A percentile compares a stretch with the other conserved stretches of the same genome.
Conservation (phyloP, 495 filamentous ascomycete species). For the Xylaria curta region DNA sequence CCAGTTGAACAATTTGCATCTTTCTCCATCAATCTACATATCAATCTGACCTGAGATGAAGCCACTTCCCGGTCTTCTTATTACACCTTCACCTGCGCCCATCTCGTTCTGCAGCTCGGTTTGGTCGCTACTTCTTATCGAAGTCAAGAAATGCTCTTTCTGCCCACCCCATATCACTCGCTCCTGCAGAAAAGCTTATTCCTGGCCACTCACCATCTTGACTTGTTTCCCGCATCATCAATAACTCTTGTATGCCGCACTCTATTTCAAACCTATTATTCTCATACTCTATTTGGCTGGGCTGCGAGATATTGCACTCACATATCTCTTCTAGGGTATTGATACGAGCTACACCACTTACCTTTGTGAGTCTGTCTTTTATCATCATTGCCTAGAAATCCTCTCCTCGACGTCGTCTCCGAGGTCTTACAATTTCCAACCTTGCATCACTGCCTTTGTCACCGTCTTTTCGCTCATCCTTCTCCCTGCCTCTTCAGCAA, state of each 20-base stretch:
- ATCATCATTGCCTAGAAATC: background rate
- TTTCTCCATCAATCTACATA: background rate
- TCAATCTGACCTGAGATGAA: background rate
- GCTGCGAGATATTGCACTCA: background rate
- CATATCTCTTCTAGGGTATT: background rate
- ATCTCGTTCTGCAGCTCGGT: background rate
- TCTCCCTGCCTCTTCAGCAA: background rate
- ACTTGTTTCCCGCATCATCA: background rate
- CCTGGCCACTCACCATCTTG: background rate
- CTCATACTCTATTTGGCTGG: background rate
- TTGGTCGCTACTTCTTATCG: background rate
- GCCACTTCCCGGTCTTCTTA: background rate
- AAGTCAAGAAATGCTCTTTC: background rate
- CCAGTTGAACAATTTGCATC: background rate
- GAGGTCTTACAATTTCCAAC: background rate
- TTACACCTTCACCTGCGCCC: background rate
- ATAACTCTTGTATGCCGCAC: background rate
- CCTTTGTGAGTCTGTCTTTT: background rate
- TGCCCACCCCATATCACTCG: background rate
- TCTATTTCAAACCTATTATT: background rate
- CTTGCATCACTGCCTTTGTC: background rate
- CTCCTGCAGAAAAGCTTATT: background rate
- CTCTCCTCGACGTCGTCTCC: background rate
- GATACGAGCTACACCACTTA: background rate
- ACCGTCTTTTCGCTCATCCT: background rate